phyloP scores from a whole-genome alignment of 2,329 filamentous ascomycete species.

The Apiospora malaysiana region DNA sequence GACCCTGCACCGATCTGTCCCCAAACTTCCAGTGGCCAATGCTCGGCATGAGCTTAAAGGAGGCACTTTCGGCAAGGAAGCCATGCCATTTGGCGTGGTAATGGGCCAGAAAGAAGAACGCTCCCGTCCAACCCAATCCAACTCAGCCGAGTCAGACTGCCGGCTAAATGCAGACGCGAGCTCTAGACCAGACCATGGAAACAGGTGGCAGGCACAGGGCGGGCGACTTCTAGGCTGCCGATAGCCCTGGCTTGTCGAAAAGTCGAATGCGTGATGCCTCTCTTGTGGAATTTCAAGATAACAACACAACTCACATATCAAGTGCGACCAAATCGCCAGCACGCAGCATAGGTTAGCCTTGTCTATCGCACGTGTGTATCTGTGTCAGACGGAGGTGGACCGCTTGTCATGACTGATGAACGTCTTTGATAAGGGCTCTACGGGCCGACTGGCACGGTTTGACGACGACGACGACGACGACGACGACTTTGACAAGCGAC shows the following conservation, averaged over 20 bases:
- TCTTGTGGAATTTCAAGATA: not conserved
- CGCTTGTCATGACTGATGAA: not conserved
- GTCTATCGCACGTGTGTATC: slow-evolving; percentile 9
- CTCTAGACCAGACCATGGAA: slow-evolving; percentile 14
- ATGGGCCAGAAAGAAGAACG: not conserved
- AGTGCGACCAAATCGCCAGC: not conserved
- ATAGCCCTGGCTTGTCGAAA: not conserved
- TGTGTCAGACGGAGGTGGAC: slow-evolving; percentile 8
- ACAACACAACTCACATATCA: not conserved
- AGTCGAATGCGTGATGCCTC: not conserved
- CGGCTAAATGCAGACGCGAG: slow-evolving; percentile 20
- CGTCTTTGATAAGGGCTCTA: slow-evolving; percentile 6
- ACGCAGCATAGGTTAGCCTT: not conserved
- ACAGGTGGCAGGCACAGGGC: not conserved
- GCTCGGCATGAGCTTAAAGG: slow-evolving; percentile 10
- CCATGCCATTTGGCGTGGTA: slow-evolving; percentile 1
- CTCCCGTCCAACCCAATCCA: slow-evolving; percentile 15
- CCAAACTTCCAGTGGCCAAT: slow-evolving; percentile 2
- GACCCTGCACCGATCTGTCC: slow-evolving; percentile 7
- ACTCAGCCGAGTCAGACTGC: slow-evolving; percentile 21
- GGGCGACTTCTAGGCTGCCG: not conserved
- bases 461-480: not conserved
- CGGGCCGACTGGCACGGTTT: slow-evolving; percentile 6
- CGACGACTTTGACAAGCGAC: slow-evolving; percentile 7
- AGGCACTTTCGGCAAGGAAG: slow-evolving; percentile 11